Conservation (phyloP, 306 rosid genomes). For the Medicago truncatula region MtrunA17r5.0-ANR NC_053044.1:58405501-58406000, state of each 20-base stretch:
- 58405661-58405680: not conserved
- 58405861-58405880: constrained; percentile 45
- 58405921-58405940: constrained; percentile 27
- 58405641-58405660: not conserved
- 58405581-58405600: constrained; percentile 9
- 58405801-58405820: constrained; percentile 27
- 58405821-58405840: constrained; percentile 25
- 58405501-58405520: constrained; percentile 51
- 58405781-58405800: not conserved
- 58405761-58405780: not conserved
- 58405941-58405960: not conserved
- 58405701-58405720: not conserved
- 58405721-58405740: constrained; percentile 24
- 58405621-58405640: not conserved
- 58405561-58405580: constrained; percentile 28
- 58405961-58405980: constrained; percentile 21
- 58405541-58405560: constrained; percentile 42
- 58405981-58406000: constrained; percentile 42
- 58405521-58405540: constrained; percentile 70
- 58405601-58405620: constrained; percentile 22
- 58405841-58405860: constrained; percentile 31
- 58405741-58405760: not conserved
- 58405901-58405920: fast-evolving
- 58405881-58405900: constrained; percentile 34
- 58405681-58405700: not conserved